These are phyloP conservation scores for Serpula lacrymans DNA, from an alignment of 768 basidiomycete genomes.

Conservation along the genomic window DNA sequence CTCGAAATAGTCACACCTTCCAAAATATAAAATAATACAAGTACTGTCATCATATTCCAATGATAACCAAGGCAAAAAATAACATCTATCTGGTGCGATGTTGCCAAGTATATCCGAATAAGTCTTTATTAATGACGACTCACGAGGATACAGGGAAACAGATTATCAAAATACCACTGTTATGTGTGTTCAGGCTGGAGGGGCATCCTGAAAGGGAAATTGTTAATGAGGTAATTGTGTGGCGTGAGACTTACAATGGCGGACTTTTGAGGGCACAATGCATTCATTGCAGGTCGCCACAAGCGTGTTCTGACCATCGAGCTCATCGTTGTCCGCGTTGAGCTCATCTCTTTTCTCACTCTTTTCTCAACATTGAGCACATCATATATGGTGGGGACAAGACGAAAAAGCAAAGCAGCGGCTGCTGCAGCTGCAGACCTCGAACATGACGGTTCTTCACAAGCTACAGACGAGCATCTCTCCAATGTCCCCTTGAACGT, in stretches of 20 bases:
- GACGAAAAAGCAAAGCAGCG: slow-evolving; percentile 58
- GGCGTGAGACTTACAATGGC: slow-evolving; percentile 15
- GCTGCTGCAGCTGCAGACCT: slow-evolving; percentile 36
- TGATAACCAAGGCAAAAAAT: no score
- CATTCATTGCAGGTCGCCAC: slow-evolving; percentile 7
- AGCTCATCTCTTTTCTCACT: slow-evolving; percentile 19
- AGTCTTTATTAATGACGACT: no score
- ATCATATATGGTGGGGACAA: slow-evolving; percentile 44
- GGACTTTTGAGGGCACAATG: slow-evolving; percentile 6
- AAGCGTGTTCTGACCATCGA: slow-evolving; percentile 16
- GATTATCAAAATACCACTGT: no score
- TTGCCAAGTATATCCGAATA: no score
- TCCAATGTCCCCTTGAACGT: slow-evolving; percentile 28
- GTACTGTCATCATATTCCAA: no score
- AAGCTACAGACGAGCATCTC: slow-evolving; percentile 34
- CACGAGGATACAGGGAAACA: no score
- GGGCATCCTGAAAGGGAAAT: neutral
- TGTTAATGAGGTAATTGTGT: neutral
- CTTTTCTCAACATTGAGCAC: slow-evolving; percentile 22
- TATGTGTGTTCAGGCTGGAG: neutral
- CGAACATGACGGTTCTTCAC: slow-evolving; percentile 31
- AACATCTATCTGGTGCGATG: no score
- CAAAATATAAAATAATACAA: no score
- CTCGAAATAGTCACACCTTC: no score
- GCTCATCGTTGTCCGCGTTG: slow-evolving; percentile 35